Base-by-base conservation (phyloP, 2,329 filamentous ascomycete species). In the Pyrenophora graminea region DNA sequence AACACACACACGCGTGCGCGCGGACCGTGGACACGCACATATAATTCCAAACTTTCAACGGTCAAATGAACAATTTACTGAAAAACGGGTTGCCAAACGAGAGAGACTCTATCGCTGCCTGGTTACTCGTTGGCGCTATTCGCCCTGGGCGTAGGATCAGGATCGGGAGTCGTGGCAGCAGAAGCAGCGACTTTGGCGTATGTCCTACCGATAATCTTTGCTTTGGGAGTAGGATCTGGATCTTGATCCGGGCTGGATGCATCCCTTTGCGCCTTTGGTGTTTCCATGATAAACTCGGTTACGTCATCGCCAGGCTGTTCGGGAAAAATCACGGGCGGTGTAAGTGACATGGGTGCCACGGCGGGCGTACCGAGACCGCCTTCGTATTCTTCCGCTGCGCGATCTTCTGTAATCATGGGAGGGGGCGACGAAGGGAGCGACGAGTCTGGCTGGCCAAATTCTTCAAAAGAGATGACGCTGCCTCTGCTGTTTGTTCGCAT, bases 401-500 rank as follows among this genome's bases (percentile, higher is more conserved):
- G 64, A 25, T 77, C 75, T 51, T 78, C 76, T 2, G 69, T 64
- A 34, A 78, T 79, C 21, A 62, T 68, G 10, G 73, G 72, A n/a
- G 73, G 73, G 3, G 72, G 73, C 12, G 70, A 71, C 3, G 70
- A 72, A 8, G 67, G 60, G 12, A 75, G 60, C 3, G 62, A 59
- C 2, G 68, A 66, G 6, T 75, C 71, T 12, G 67, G 58, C 6
- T 61, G 62, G 15, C 69, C 59, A 43, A 76, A 57, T 39, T 80
- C 78, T 38, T 80, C 78, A 23, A 77, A 70, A 6, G 77, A 80
- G 39, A 81, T 75, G 34, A 80, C 83, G 66, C 92, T 96, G 41
- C 95, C 93, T 63, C 93, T 88, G 67, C 91, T 96, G 71, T 96
- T 96, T 17, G 93, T 95, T 40, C 93, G 86, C 90, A 97, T 93